Evolutionary conservation across 345 rosid species (phyloP).

Genomic region (Dovyalis caffra): DNA sequence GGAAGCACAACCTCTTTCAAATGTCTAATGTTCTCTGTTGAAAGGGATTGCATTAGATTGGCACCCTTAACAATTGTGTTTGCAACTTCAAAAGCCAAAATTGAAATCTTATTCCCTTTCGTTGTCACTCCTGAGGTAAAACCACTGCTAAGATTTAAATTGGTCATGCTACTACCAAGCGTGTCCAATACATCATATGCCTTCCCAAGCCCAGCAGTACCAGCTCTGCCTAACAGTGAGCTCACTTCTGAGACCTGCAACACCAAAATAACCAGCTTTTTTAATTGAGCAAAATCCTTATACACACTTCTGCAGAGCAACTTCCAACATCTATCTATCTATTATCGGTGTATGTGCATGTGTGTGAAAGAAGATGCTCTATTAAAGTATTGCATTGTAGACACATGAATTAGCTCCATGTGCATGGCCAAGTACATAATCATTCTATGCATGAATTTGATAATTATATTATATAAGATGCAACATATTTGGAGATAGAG

Average conservation of each 20-base stretch:
- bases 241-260: slow-evolving; percentile 89
- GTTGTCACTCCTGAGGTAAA: slow-evolving; percentile 75
- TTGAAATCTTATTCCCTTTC: slow-evolving; percentile 76
- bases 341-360: background rate
- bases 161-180: slow-evolving; percentile 94
- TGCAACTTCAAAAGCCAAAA: slow-evolving; percentile 93
- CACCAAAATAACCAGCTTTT: slow-evolving; percentile 13
- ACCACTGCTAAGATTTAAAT: slow-evolving; percentile 58
- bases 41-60: slow-evolving; percentile 87
- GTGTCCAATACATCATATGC: slow-evolving; percentile 94
- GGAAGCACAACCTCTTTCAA: slow-evolving; percentile 83
- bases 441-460: background rate
- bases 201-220: slow-evolving; percentile 79
- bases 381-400: background rate
- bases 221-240: slow-evolving; percentile 81
- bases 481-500: background rate
- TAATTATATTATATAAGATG: background rate
- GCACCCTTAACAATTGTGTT: slow-evolving; percentile 93
- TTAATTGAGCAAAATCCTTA: background rate
- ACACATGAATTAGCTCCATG: background rate
- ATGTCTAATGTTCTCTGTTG: slow-evolving; percentile 62
- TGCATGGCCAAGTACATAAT: background rate
- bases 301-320: background rate
- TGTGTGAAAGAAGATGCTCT: background rate
- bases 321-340: background rate